Base-by-base conservation (phyloP, 306 rosid genomes). In the Vigna unguiculata region DNA sequence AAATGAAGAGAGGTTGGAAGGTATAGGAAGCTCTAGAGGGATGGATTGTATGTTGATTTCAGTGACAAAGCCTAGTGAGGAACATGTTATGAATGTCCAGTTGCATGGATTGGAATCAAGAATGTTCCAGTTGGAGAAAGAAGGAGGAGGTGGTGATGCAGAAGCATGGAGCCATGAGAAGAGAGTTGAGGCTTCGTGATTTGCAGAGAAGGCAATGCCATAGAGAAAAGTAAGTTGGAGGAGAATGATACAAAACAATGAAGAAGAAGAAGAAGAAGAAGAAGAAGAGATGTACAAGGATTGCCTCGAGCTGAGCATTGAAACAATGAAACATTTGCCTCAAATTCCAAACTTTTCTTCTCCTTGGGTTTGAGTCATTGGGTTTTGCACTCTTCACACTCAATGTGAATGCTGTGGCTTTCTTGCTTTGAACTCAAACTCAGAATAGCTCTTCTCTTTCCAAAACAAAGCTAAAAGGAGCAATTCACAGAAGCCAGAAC, bases 71-170 rank as follows among this genome's bases (percentile, higher is more conserved):
- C 84, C 86, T 14, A 72, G 84, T 9, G 91, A 24, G 74, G 98
- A 95, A 59, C 97, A 92, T 47, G 90, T 55, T 71, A 95, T 89
- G 75, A 13, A 78, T 81, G 97, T 84, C 98, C 98, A 95, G 43
- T 92, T 92, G 80, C 98, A 95, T 76, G 97, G 97, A 71, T 69
- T 83, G 5, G 86, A 2, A 61, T 95, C 89, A 69, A 53, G 90
- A 11, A 89, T 78, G 69, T 90, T 88, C 98, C 96, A 90, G 78
- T 87, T 71, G 0, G 93, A 89, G 61, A 92, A 89, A 30, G 59
- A 74, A 58, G 89, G 25, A 40, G 87, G 66, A 2, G 88, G 82
- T 54, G 74, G 85, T 55, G 71, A 19, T 67, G 54, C 11, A 43
- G 87, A 1, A 30, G 96, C 21, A 74, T 89, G 97, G 15, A 95